Evolutionary conservation across 2,329 filamentous ascomycete genomes (phyloP), one percentile per base, ranked within the genome.

Genomic region (Chrysoporthe deuterocubensis): DNA sequence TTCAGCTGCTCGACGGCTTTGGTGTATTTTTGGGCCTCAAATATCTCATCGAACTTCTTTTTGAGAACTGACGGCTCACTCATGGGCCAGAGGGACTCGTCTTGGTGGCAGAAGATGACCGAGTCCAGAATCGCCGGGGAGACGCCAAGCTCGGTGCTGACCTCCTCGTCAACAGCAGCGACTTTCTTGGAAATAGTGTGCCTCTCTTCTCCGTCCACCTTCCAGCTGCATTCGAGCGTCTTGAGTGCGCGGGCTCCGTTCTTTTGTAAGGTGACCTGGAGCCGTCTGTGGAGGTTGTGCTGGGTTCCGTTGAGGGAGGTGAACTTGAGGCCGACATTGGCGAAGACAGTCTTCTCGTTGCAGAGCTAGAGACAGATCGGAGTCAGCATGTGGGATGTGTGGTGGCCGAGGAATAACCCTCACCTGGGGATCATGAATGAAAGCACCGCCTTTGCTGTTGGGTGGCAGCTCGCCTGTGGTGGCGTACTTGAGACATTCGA

Each of bases 71-170:
- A 83, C 0, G 96, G 93, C 74, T 97, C 93, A 76, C 93, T 96
- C 85, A 99, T 90, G 0, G 96, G 96, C 96, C 96, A 99, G 40
- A 98, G 81, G 37, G 95, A 97, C 73, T 99, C 96, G 77, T 99
- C 96, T 76, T 99, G 96, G 76, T 99, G 96, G 77, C 96, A 99
- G 80, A 99, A 99, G 73, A 99, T 97, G 77, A 99, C 96, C 68
- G 91, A 92, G 72, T 98, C 94, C 37, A 99, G 85, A 66, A 99
- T 90, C 14, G 96, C 94, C 66, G 90, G 90, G 1, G 94, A 96
- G 3, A 97, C 96, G 48, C 96, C 96, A 0, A 99, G 85, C 72
- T 93, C 91, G 72, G 92, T 88, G 0, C 95, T 94, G 77, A 99
- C 90, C 72, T 95, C 87, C 71, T 90, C 85, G 77, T 97, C 92